Percentiles rank a stretch among this genome's conserved stretches.
These are phyloP conservation scores for Phtheirospermum japonicum DNA, from an alignment of 257 asterid genomes.

Conservation along the genomic window DNA sequence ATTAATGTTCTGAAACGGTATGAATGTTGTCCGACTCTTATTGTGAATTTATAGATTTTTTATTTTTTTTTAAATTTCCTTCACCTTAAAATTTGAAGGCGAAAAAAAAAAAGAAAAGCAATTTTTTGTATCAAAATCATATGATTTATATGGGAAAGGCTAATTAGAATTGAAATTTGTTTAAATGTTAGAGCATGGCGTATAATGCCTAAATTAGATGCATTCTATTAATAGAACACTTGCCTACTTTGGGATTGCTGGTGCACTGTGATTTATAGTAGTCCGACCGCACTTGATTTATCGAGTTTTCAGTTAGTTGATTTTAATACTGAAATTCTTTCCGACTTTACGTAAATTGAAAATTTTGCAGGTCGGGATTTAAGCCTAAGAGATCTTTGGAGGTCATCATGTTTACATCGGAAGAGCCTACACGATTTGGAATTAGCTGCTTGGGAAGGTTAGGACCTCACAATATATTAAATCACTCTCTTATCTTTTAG, in stretches of 20 bases:
- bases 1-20: constrained; percentile 79
- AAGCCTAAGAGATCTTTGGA: constrained; percentile 87
- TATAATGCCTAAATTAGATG: no score
- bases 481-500: no score
- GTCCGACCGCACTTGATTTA: no score
- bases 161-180: no score
- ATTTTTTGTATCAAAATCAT: neutral
- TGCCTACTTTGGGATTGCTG: neutral
- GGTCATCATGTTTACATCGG: constrained; percentile 97
- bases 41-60: neutral
- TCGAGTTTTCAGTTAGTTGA: neutral
- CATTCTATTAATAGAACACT: neutral
- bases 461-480: neutral
- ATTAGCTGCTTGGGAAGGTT: constrained; percentile 98
- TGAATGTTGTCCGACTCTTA: constrained; percentile 10
- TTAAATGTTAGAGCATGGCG: no score
- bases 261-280: neutral
- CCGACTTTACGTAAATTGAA: constrained; percentile 17
- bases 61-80: no score
- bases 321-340: constrained; percentile 11
- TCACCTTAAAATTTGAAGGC: no score
- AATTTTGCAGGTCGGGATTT: constrained; percentile 62
- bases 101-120: no score
- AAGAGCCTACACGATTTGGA: constrained; percentile 98
- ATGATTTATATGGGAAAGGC: no score